These are phyloP conservation scores for Colletotrichum graminicola DNA, from an alignment of 2,329 filamentous ascomycete genomes.

Conservation along the genomic window DNA sequence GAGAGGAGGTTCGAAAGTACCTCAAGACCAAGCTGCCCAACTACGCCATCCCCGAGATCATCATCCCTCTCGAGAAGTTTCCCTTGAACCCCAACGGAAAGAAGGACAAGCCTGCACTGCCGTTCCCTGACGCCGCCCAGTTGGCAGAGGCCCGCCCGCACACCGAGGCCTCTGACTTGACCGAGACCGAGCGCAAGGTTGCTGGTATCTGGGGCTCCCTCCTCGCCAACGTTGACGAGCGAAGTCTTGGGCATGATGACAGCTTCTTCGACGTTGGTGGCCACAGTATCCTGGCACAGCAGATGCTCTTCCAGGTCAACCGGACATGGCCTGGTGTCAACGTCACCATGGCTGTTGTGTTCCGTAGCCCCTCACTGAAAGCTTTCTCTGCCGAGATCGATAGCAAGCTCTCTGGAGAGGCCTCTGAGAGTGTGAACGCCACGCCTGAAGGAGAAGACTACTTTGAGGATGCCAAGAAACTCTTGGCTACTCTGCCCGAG, in stretches of 20 bases:
- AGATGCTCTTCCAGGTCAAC: constrained; percentile 78
- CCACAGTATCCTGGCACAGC: constrained; percentile 68
- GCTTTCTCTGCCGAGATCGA: constrained; percentile 66
- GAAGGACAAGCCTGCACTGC: constrained; percentile 81
- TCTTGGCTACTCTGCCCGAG: constrained; percentile 3
- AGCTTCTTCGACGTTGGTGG: constrained; percentile 57
- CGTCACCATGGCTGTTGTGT: constrained; percentile 78
- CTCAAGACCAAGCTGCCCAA: constrained; percentile 77
- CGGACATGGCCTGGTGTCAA: constrained; percentile 56
- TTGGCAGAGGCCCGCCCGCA: constrained; percentile 11
- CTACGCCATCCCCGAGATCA: constrained; percentile 41
- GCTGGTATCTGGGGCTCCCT: constrained; percentile 41
- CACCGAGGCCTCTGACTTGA: constrained; percentile 51
- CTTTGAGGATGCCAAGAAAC: constrained; percentile 54
- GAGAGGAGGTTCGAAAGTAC: constrained; percentile 71
- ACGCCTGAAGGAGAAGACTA: constrained; percentile 60
- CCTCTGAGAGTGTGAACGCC: constrained; percentile 61
- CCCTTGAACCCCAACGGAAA: constrained; percentile 84
- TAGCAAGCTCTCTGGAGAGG: constrained; percentile 48
- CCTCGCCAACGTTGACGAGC: constrained; percentile 53
- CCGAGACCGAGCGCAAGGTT: constrained; percentile 72
- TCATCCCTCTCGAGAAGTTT: constrained; percentile 59
- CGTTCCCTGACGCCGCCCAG: constrained; percentile 71
- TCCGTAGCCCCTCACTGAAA: constrained; percentile 68
- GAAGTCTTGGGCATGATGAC: constrained; percentile 48